Base-by-base conservation (phyloP, 345 rosid genomes). In the Eucalyptus sideroxylon region DNA sequence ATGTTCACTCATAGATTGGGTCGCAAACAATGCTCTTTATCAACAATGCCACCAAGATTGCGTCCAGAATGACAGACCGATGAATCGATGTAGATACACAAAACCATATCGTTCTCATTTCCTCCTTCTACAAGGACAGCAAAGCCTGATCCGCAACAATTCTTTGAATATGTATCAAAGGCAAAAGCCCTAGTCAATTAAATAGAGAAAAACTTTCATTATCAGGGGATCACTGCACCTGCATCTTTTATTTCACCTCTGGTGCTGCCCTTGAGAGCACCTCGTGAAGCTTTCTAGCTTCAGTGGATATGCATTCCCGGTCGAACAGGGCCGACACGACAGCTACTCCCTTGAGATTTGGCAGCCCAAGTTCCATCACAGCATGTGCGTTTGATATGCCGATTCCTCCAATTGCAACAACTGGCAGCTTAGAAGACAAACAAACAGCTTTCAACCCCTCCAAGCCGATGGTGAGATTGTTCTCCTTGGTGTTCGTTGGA, bases 381-480 rank as follows among this genome's bases (percentile, higher is more conserved):
- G 91, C 60, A 9, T 82, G 89, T 12, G 96, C 96, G 87, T 97
- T 97, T 24, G 97, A 94, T 59, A 93, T 89, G 42, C 93, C 94
- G 2, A 98, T 96, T 50, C 99, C 99, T 15, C 99, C 98, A 17
- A 98, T 97, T 24, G 99, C 98, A 88, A 97, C 98, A 60, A 97
- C 98, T 0, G 98, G 98, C 88, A 98, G 88, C 89, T 94, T 96
- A 47, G 98, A 96, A 44, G 99, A 92, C 90, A 91, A 37, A 34
- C 99, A 98, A 49, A 98, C 97, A 16, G 93, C 87, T 93, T 90
- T 95, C 56, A 98, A 89, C 81, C 99, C 99, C 88, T 97, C 97
- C 91, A 98, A 93, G 88, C 98, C 99, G 16, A 96, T 92, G 8
- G 99, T 96, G 49, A 86, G 90, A 69, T 95, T 96, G 91, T 97